phyloP scores from a whole-genome alignment of 441 rosid species.

The Dalechampia spathulata region DNA sequence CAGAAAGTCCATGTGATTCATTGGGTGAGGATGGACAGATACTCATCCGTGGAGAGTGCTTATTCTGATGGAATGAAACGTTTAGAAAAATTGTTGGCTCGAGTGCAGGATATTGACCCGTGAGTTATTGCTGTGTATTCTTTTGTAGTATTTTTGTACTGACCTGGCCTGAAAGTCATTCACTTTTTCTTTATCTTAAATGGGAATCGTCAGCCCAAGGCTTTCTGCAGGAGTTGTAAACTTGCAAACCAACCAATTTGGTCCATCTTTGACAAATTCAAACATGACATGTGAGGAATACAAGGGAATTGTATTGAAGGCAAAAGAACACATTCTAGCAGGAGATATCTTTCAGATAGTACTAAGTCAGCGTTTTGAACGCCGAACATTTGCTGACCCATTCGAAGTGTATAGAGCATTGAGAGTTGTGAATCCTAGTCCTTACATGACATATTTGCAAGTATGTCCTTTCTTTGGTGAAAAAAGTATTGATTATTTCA shows the following conservation, averaged over 20 bases:
- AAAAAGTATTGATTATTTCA: no score
- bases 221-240: constrained; percentile 54
- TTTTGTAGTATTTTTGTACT: background rate
- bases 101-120: constrained; percentile 55
- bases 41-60: constrained; percentile 53
- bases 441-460: constrained; percentile 84
- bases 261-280: constrained; percentile 55
- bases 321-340: constrained; percentile 82
- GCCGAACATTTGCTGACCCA: constrained; percentile 84
- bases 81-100: constrained; percentile 50
- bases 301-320: constrained; percentile 54
- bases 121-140: constrained; percentile 28
- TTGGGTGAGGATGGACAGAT: constrained; percentile 63
- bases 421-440: constrained; percentile 93
- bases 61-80: constrained; percentile 48
- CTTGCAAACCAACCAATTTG: constrained; percentile 50
- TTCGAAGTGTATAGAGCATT: constrained; percentile 87
- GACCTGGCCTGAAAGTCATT: constrained; percentile 1
- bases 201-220: constrained; percentile 54
- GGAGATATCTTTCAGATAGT: constrained; percentile 89
- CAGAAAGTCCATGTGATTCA: constrained; percentile 69
- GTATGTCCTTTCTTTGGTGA: constrained; percentile 26
- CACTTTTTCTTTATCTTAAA: background rate
- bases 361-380: constrained; percentile 86
- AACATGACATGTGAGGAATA: constrained; percentile 67